Evolutionary conservation across 495 filamentous ascomycete genomes (phyloP), one percentile per base, ranked within the genome.

Genomic region (Cercophora sp.): DNA sequence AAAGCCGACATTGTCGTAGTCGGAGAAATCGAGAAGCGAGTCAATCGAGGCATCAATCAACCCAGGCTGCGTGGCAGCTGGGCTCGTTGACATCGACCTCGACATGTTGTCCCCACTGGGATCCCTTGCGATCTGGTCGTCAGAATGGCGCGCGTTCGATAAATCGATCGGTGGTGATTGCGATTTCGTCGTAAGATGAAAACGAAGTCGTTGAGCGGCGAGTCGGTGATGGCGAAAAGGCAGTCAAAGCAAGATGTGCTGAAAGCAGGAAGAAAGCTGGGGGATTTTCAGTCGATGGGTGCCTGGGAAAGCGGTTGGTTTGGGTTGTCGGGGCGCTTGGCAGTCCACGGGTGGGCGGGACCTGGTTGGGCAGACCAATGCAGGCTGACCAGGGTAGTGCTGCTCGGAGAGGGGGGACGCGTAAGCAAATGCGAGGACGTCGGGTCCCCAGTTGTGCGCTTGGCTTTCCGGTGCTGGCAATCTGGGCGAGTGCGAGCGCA

Each of bases 21-120:
- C 71, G 40, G 70, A 60, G 47, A 76, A 70, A 52, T 79, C 76
- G 52, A 78, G 56, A 18, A 77, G 54, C 36, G 70, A 59, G 50
- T 75, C 68, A 56, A 64, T 27, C 20, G 43, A 31, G 35, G 31
- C 9, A 48, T 61, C 41, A 37, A 53, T 31, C 16, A 48, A 29
- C 36, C 51, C 49, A 26, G 51, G 53, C 48, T 59, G 52, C 48
- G 51, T 47, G 22, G 52, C 58, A 47, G 56, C 41, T 31, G 54
- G 45, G 31, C 51, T 56, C 34, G 57, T 63, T 20, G 64, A 62
- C 43, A 61, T 65, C 31, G 63, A 61, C 55, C 63, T 58, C 26
- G 56, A 64, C 60, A 59, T 63, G 29, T 6, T 32, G 22, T 31
- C 52, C 36, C 48, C 26, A 16, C 44, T 19, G 16, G 44, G 23